Percentiles rank a stretch among this genome's conserved stretches.
These are phyloP conservation scores for Coccomyxa subellipsoidea DNA, from an alignment of 163 green algal species.

Conservation along the genomic window DNA sequence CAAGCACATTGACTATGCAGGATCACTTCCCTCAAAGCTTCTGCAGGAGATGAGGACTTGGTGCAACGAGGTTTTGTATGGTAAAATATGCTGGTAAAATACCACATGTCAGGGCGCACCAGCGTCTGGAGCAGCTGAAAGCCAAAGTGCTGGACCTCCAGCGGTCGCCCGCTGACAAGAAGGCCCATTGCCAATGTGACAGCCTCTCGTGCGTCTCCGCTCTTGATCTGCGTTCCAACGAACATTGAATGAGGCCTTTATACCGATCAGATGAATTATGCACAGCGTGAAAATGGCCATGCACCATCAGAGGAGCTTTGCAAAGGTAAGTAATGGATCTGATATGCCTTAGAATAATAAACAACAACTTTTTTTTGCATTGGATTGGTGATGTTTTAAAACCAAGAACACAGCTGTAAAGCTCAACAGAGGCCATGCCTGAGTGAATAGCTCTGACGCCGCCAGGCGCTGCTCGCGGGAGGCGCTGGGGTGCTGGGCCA, in stretches of 20 bases:
- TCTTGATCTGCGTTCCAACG: background rate
- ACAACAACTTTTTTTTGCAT: too few species aligned
- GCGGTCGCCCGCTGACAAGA: background rate
- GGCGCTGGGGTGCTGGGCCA: background rate
- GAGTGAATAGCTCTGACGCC: background rate
- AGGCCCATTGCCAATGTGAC: background rate
- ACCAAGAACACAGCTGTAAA: background rate
- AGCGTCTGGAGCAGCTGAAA: conserved; percentile 66
- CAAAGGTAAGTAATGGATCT: too few species aligned
- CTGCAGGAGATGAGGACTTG: background rate
- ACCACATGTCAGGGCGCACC: conserved; percentile 31
- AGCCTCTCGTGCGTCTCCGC: background rate
- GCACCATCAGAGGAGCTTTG: too few species aligned
- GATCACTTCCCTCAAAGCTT: background rate
- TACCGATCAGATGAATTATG: too few species aligned
- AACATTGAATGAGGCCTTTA: background rate
- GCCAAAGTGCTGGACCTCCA: conserved; percentile 64
- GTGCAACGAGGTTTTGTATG: background rate
- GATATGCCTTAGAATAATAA: too few species aligned
- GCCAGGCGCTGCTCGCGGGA: background rate
- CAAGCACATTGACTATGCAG: background rate
- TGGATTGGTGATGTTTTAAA: too few species aligned
- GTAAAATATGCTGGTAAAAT: background rate
- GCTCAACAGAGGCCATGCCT: background rate
- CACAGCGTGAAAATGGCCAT: too few species aligned